phyloP scores from a whole-genome alignment of 345 rosid species.

The Rhizophora apiculata region DNA sequence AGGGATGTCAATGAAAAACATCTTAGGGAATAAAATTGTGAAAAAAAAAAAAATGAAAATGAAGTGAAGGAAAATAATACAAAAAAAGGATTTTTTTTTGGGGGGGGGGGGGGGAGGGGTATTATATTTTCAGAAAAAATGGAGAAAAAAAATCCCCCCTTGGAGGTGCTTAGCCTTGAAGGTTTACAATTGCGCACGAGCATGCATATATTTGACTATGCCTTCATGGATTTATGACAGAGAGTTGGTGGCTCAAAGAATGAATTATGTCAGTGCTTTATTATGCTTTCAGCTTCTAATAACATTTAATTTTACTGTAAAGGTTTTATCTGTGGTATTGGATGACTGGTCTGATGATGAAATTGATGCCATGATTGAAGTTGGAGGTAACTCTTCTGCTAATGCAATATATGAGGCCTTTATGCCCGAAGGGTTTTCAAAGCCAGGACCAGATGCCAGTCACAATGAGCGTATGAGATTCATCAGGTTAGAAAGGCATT shows the following conservation, averaged over 20 bases:
- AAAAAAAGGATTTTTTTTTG: too few species aligned
- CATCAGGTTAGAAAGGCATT: conserved; percentile 54
- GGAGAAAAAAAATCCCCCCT: too few species aligned
- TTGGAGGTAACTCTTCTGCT: conserved; percentile 89
- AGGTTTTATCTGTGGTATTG: conserved; percentile 92
- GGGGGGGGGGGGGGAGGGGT: too few species aligned
- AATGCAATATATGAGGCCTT: conserved; percentile 87
- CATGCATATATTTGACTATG: too few species aligned
- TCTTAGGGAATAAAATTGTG: too few species aligned
- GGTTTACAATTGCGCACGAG: neutral
- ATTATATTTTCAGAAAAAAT: too few species aligned
- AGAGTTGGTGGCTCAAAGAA: too few species aligned
- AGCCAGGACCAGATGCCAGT: conserved; percentile 79
- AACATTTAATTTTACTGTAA: conserved; percentile 13
- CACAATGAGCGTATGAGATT: conserved; percentile 70
- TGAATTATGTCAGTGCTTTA: neutral
- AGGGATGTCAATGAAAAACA: too few species aligned
- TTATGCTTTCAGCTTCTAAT: neutral
- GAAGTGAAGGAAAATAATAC: too few species aligned
- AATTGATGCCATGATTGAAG: conserved; percentile 85
- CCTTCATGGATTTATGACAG: too few species aligned
- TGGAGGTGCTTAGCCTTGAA: neutral
- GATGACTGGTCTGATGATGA: conserved; percentile 98
- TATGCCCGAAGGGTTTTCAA: conserved; percentile 71
- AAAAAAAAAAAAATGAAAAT: too few species aligned